Evolutionary conservation across 208 protist species (phyloP), one percentile per base, ranked within the genome.

Genomic region (Novymonas esmeraldas): DNA sequence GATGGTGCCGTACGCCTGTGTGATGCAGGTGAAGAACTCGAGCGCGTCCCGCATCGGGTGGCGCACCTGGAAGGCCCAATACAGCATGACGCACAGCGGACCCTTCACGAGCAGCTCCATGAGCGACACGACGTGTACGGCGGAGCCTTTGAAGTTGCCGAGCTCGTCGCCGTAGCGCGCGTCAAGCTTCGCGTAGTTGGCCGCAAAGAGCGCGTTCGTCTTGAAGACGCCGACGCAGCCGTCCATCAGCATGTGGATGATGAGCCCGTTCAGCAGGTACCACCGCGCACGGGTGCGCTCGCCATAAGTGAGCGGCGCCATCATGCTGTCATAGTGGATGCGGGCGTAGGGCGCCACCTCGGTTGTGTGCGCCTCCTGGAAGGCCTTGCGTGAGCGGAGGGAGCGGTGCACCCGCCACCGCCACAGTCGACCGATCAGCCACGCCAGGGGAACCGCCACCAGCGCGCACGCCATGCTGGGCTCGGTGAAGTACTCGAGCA

Each of bases 181-280:
- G 59, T 94, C 88, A 11, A 94, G 59, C 67, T 85, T 85, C 3
- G 76, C 79, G 61, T 91, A 94, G 71, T 85, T 87, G 14, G 78
- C 77, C 7, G 79, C 70, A 16, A 94, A 72, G 14, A 91, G 54
- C 18, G 58, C 60, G 56, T 76, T 88, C 16, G 73, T 71, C 58
- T 91, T 86, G 72, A 94, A 90, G 18, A 85, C 76, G 18, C 88
- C 85, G 13, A 86, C 70, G 61, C 73, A 78, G 50, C 84, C 88
- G 57, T 90, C 88, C 82, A 94, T 83, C 18, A 90, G 42, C 9
- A 90, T 82, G 69, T 90, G 84, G 38, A 90, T 86, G 29, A 91
- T 77, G 36, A 90, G 52, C 38, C 82, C 88, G 72, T 91, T 94
- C 22, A 88, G 73, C 51, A 94, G 67, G 70, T 94, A 94, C 88